phyloP scores from a whole-genome alignment of 192 early-diverging fungal species.

The Coemansia sp. region DNA sequence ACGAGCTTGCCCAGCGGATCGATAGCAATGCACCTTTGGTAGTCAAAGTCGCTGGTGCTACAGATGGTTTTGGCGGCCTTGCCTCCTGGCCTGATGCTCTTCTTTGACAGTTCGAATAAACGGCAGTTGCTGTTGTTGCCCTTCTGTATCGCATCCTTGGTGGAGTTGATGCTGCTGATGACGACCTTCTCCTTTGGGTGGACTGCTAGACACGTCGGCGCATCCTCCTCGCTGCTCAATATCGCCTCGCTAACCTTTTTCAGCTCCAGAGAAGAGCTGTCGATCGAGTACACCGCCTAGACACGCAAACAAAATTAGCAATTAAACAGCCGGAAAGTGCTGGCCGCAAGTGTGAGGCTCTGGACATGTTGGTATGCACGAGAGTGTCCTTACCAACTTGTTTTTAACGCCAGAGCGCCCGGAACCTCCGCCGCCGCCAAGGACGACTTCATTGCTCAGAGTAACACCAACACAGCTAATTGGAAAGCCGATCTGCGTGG shows the following conservation, averaged over 20 bases:
- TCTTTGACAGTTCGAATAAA: slow-evolving; percentile 59
- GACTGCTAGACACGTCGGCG: slow-evolving; percentile 74
- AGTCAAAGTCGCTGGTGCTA: slow-evolving; percentile 39
- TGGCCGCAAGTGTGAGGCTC: neutral
- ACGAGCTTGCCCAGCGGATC: slow-evolving; percentile 31
- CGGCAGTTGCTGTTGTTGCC: slow-evolving; percentile 81
- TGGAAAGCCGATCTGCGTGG: slow-evolving; percentile 58
- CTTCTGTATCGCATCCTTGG: slow-evolving; percentile 56
- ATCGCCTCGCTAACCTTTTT: slow-evolving; percentile 35
- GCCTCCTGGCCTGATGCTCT: slow-evolving; percentile 13
- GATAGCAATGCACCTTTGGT: slow-evolving; percentile 37
- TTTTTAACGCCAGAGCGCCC: slow-evolving; percentile 82
- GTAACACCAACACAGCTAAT: slow-evolving; percentile 62
- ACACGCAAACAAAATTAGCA: neutral
- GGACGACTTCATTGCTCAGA: slow-evolving; percentile 55
- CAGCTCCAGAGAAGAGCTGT: slow-evolving; percentile 25
- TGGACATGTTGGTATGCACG: neutral
- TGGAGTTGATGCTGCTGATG: slow-evolving; percentile 70
- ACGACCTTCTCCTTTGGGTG: slow-evolving; percentile 72
- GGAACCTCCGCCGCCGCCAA: slow-evolving; percentile 87
- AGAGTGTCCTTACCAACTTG: slow-evolving; percentile 62
- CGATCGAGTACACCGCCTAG: slow-evolving; percentile 58
- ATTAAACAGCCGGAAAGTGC: slow-evolving; percentile 1
- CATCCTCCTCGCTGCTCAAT: slow-evolving; percentile 69
- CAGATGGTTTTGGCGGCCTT: slow-evolving; percentile 28